A percentile compares a stretch with the other conserved stretches of the same genome.
Evolutionary conservation across 2,329 filamentous ascomycete species (phyloP).

Genomic region (Bimuria novae-zelandiae): DNA sequence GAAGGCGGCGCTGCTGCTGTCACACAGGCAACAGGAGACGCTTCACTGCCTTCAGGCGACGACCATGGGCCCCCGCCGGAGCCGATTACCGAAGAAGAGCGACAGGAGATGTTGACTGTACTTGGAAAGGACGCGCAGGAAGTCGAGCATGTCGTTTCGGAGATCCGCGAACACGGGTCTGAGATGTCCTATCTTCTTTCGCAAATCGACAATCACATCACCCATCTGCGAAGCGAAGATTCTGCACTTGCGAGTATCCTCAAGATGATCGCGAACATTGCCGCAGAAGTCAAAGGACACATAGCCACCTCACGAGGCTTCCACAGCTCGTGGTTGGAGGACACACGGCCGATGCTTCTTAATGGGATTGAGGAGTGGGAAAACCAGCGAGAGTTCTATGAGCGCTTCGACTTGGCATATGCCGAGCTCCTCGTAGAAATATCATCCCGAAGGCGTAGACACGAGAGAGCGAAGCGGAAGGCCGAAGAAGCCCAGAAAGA

Average conservation of each 20-base stretch:
- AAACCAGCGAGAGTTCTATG: conserved; percentile 79
- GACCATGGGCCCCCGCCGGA: conserved; percentile 59
- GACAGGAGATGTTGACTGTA: conserved; percentile 80
- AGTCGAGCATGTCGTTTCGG: conserved; percentile 65
- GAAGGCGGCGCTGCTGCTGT: conserved; percentile 63
- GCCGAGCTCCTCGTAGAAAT: conserved; percentile 83
- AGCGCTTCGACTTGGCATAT: conserved; percentile 83
- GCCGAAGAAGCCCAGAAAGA: conserved; percentile 78
- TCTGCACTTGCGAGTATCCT: conserved; percentile 66
- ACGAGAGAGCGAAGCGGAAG: conserved; percentile 73
- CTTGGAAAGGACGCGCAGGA: conserved; percentile 71
- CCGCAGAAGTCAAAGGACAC: conserved; percentile 67
- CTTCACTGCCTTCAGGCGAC: conserved; percentile 30
- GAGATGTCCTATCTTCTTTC: conserved; percentile 76
- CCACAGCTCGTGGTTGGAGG: conserved; percentile 65
- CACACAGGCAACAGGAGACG: conserved; percentile 47
- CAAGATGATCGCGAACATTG: conserved; percentile 68
- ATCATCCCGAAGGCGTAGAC: conserved; percentile 71
- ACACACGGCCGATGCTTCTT: conserved; percentile 75
- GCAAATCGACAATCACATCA: conserved; percentile 66
- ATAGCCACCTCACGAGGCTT: conserved; percentile 69
- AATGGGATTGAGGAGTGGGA: conserved; percentile 71
- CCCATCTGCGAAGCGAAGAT: conserved; percentile 61
- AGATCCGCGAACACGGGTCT: conserved; percentile 74
- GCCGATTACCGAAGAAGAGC: conserved; percentile 75